Conservation (phyloP, 805 yeast species). For the Kuraishia borneana region DNA sequence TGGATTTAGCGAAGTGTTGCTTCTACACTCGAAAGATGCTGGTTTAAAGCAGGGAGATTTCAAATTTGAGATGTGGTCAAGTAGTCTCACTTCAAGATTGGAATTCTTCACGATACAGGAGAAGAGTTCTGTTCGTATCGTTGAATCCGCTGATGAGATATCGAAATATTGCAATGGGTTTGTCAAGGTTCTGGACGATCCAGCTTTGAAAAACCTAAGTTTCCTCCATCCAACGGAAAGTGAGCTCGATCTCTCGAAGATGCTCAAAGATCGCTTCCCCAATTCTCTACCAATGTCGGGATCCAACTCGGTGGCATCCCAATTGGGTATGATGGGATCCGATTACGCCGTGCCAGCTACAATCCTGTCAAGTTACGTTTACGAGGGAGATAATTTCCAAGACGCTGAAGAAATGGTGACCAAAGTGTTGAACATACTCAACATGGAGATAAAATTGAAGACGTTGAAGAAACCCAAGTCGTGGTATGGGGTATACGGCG, state of each 20-base stretch:
- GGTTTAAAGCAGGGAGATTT: constrained; percentile 24
- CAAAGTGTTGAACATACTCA: constrained; percentile 17
- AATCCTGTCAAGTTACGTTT: constrained; percentile 38
- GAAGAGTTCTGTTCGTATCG: constrained; percentile 3
- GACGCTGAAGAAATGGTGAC: constrained; percentile 53
- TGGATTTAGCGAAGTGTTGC: constrained; percentile 32
- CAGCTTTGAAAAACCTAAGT: neutral
- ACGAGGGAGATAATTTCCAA: constrained; percentile 80
- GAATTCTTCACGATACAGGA: constrained; percentile 8
- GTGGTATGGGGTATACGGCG: constrained; percentile 84
- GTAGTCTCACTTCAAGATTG: constrained; percentile 10
- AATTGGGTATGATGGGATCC: neutral
- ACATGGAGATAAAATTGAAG: neutral
- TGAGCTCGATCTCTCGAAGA: constrained; percentile 3
- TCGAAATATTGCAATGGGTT: constrained; percentile 4
- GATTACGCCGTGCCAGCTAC: constrained; percentile 4
- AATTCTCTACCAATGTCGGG: constrained; percentile 7
- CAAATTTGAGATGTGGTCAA: constrained; percentile 13
- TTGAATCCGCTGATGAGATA: constrained; percentile 6
- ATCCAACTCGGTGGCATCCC: constrained; percentile 2
- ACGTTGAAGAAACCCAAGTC: constrained; percentile 52
- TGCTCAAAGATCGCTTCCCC: constrained; percentile 7
- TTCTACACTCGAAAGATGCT: constrained; percentile 68
- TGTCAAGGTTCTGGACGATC: constrained; percentile 2
- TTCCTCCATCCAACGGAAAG: constrained; percentile 2